A percentile compares a stretch with the other conserved stretches of the same genome.
Conservation (phyloP, 2,329 filamentous ascomycete genomes). For the Scolecobasidium constrictum region DNA sequence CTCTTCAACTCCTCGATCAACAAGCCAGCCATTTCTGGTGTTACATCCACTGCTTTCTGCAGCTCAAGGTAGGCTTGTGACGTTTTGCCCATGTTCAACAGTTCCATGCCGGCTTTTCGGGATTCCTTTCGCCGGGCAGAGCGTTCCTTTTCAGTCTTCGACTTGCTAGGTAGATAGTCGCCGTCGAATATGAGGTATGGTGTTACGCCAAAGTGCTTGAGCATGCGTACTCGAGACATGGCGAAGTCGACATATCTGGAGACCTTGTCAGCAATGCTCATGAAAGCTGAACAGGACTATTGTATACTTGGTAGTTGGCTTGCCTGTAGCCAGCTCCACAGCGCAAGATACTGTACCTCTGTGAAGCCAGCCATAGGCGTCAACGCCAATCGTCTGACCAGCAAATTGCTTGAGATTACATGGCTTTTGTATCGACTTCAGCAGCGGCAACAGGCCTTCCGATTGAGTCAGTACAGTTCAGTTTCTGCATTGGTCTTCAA, state of each 20-base stretch:
- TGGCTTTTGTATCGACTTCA: constrained; percentile 93
- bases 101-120: constrained; percentile 62
- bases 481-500: too few relatives aligned
- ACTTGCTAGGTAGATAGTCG: constrained; percentile 88
- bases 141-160: constrained; percentile 69
- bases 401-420: constrained; percentile 76
- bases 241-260: constrained; percentile 78
- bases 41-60: constrained; percentile 92
- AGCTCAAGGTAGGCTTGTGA: constrained; percentile 75
- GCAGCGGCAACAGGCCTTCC: constrained; percentile 74
- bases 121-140: constrained; percentile 66
- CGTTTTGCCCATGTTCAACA: constrained; percentile 70
- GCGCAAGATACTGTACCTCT: constrained; percentile 84
- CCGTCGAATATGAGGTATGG: constrained; percentile 96
- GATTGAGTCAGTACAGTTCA: too few relatives aligned
- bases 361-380: constrained; percentile 97
- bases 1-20: constrained; percentile 87
- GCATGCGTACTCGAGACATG: constrained; percentile 85
- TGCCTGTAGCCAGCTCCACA: constrained; percentile 78
- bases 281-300: constrained; percentile 13
- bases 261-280: constrained; percentile 10
- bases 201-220: constrained; percentile 84
- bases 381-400: constrained; percentile 84
- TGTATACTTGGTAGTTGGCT: constrained; percentile 82
- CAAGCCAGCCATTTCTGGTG: constrained; percentile 85